phyloP scores from a whole-genome alignment of 345 rosid genomes.

The Eucalyptus microcorys region DNA sequence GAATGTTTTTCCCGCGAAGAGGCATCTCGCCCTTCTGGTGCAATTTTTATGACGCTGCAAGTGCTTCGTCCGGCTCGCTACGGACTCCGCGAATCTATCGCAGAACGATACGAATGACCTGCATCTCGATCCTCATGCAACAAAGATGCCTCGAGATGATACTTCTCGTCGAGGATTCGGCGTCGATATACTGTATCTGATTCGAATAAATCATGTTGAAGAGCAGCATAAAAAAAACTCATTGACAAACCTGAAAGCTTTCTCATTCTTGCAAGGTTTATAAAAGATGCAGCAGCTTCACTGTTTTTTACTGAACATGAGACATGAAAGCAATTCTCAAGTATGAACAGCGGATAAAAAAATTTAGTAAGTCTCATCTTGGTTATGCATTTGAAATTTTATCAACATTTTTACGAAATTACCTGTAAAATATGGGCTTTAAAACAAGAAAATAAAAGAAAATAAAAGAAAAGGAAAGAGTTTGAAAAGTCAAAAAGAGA shows the following conservation, averaged over 20 bases:
- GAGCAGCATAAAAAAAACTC: not conserved
- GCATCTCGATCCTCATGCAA: not conserved
- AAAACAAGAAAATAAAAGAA: too few species aligned
- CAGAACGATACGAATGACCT: not conserved
- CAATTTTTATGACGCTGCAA: not conserved
- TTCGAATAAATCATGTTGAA: not conserved
- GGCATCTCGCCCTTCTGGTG: not conserved
- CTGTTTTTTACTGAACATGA: not conserved
- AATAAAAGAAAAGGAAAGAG: too few species aligned
- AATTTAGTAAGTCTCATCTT: not conserved
- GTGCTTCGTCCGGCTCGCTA: not conserved
- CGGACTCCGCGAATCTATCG: not conserved
- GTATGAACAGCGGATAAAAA: not conserved
- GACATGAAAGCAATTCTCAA: not conserved
- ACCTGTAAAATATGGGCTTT: too few species aligned
- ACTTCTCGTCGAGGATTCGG: not conserved
- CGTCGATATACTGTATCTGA: not conserved
- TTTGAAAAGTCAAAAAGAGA: too few species aligned
- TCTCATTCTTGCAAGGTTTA: not conserved
- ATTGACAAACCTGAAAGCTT: not conserved
- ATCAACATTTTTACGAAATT: not conserved
- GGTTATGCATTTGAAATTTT: not conserved
- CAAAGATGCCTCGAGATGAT: not conserved
- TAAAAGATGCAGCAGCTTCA: not conserved
- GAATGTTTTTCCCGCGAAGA: not conserved